Base-by-base conservation (phyloP, 2,329 filamentous ascomycete genomes). In the Diatrype stigma region DNA sequence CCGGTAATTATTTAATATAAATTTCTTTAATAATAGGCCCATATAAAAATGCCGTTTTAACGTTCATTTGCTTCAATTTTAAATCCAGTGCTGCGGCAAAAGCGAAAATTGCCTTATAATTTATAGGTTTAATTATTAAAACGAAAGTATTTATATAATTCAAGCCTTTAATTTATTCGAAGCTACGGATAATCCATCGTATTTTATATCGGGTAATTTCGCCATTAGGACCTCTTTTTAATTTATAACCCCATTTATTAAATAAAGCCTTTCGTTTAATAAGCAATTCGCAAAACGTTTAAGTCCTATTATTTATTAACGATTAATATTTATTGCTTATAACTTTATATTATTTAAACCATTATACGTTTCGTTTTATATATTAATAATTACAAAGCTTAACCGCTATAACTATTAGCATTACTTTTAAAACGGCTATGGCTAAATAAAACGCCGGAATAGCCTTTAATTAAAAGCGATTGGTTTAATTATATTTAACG, bases 21-120 rank as follows among this genome's bases (percentile, higher is more conserved):
- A 30, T 10, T 30, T 30, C 10, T 10, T 30, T 30, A 6, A 30
- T 30, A 30, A 35, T 54, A 51, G 35, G 51, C 10, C 10, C 10
- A 6, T 30, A 30, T 6, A 30, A 30, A 30, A 30, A 30, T 10
- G 26, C 10, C 10, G 10, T 30, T 30, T 30, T 30, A 48, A 16
- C 51, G 40, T 51, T 54, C 47, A 53, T 53, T 49, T 53, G 44
- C 45, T 53, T 46, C 3, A 53, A 10, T 51, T 53, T 42, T 19
- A 53, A 46, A 11, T 53, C 40, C 34, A 46, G 51, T 2, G 17
- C 35, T n/a, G 26, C 34, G 14, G 30, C 44, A 34, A 53, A 40
- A 34, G 42, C 17, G 34, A 53, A 53, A 19, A 30, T 30, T 6
- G 10, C 26, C 10, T 30, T 30, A 30, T 30, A 30, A 30, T 30